Evolutionary conservation across 371 early-diverging fungal genomes (phyloP).

Genomic region (Conidiobolus incongruus): DNA sequence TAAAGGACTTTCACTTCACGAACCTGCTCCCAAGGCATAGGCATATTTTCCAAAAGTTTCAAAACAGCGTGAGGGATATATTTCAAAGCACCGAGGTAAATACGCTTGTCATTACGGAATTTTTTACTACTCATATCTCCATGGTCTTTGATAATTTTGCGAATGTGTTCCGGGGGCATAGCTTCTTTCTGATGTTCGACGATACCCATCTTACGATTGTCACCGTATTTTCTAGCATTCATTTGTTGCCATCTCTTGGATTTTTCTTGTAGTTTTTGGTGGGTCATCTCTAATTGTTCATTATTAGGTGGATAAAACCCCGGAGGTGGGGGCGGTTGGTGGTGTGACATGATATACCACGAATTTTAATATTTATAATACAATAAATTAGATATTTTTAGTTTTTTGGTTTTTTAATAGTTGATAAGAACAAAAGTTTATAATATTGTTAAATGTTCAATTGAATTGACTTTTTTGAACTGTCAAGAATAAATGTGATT

Average conservation of each 20-base stretch:
- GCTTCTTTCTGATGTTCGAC: constrained; percentile 61
- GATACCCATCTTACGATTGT: constrained; percentile 74
- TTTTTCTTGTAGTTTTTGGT: constrained; percentile 44
- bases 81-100: constrained; percentile 95
- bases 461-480: no score
- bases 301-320: no score
- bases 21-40: constrained; percentile 99
- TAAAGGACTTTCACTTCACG: constrained; percentile 93
- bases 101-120: constrained; percentile 87
- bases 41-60: constrained; percentile 96
- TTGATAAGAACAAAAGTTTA: no score
- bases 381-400: no score
- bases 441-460: no score
- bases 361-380: no score
- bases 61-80: constrained; percentile 97
- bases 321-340: no score
- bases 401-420: no score
- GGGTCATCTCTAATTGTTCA: constrained; percentile 14
- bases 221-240: constrained; percentile 77
- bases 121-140: constrained; percentile 97
- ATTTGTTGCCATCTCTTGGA: constrained; percentile 77
- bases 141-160: constrained; percentile 91
- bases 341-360: no score
- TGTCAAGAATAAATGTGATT: no score
- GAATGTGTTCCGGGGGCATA: constrained; percentile 95